Evolutionary conservation across 2,329 filamentous ascomycete species (phyloP).

Genomic region (Verticillium isaacii): DNA sequence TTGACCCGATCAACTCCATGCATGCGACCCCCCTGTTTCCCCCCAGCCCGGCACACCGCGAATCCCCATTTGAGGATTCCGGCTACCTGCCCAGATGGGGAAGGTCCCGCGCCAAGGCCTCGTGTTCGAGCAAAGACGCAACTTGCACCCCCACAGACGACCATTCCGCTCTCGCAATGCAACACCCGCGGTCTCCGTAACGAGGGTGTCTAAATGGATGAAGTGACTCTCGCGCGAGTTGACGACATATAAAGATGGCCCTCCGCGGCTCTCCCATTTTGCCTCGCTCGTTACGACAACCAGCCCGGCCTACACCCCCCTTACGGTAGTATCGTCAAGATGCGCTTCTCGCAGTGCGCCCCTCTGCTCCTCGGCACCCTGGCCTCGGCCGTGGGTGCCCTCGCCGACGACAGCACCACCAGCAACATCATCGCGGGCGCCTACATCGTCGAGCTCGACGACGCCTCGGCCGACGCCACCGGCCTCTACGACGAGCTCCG

Average conservation of each 20-base stretch:
- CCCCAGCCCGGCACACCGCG: not conserved
- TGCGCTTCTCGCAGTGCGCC: not conserved
- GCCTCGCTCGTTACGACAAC: not conserved
- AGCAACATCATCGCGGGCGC: constrained; percentile 13
- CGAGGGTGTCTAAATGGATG: not conserved
- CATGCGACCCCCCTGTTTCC: not conserved
- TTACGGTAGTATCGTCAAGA: not conserved
- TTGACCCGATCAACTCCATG: not conserved
- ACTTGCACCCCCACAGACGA: not conserved
- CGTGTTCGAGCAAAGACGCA: not conserved
- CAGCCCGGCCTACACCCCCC: not conserved
- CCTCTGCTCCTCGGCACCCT: not conserved
- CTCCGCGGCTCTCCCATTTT: not conserved
- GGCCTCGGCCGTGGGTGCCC: not conserved
- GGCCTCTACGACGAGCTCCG: constrained; percentile 14
- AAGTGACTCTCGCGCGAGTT: not conserved
- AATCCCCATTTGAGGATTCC: not conserved
- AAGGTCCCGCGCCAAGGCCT: not conserved
- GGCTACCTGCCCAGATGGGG: not conserved
- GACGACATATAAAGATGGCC: not conserved
- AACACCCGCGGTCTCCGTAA: not conserved
- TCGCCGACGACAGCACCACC: not conserved
- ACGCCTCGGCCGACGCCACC: constrained; percentile 7
- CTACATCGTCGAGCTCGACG: constrained; percentile 20
- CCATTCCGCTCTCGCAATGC: not conserved